Base-by-base conservation (phyloP, 345 rosid species). In the Rhizophora mangle region DNA sequence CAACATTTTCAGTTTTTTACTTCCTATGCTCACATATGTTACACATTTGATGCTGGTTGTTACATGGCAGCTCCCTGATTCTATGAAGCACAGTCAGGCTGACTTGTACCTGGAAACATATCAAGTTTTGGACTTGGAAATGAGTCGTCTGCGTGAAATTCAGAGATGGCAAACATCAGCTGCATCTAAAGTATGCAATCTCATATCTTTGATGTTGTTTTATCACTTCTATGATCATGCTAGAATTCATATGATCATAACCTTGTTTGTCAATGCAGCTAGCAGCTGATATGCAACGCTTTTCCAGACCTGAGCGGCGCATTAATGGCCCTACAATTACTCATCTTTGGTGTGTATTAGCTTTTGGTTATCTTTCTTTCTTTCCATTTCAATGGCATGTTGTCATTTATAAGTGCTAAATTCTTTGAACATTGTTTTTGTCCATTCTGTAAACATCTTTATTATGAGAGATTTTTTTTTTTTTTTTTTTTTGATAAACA, bases 211-310 rank as follows among this genome's bases (percentile, higher is more conserved):
- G 26, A 36, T 60, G 53, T 61, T 59, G 56, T 43, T 58, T 51
- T 53, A 61, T 47, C 49, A 60, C 62, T 46, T 32, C 29, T 67
- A 37, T 9, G 47, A 43, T 74, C 4, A 21, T 52, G 37, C 60
- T 52, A 30, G 46, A 60, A 43, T 20, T 60, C 52, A 36, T 24
- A 18, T 56, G 24, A 51, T 22, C 34, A 65, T 27, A 36, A 60
- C 79, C 10, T 62, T 67, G 71, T 70, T 69, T 79, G 81, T 24
- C 68, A 19, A 64, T 85, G 79, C 96, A 95, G 99, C 86, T 95
- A 67, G 99, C 98, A 69, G 96, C 94, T 72, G 99, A 95, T 71
- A 95, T 92, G 99, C 99, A 95, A 80, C 92, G 98, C 10, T 95
- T 95, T 85, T 95, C 99, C 37, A 87, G 98, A 85, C 98, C 99